Conservation (phyloP, 2,329 filamentous ascomycete species). For the Penicillium sp. region DNA sequence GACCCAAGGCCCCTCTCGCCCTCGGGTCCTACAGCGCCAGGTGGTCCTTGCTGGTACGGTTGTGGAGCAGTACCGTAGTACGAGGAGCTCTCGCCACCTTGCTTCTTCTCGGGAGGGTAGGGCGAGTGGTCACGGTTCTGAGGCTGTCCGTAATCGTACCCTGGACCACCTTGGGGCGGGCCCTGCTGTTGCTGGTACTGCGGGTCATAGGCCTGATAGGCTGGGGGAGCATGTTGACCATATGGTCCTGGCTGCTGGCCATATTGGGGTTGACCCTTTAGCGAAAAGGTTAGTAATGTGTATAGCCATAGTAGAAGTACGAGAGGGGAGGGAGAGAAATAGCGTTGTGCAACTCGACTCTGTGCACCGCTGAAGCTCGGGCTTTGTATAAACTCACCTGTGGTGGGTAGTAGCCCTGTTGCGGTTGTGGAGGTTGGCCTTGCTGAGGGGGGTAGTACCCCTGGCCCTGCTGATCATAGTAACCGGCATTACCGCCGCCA, state of each 20-base stretch:
- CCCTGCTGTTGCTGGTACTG: constrained; percentile 12
- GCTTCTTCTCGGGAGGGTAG: constrained; percentile 28
- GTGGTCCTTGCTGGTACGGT: constrained; percentile 22
- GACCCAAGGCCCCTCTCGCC: constrained; percentile 23
- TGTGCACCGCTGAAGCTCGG: not conserved
- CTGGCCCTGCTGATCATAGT: constrained; percentile 25
- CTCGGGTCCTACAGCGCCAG: constrained; percentile 18
- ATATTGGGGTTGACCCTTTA: constrained; percentile 21
- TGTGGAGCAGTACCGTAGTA: constrained; percentile 30
- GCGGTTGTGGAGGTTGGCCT: constrained; percentile 21
- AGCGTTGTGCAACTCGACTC: not conserved
- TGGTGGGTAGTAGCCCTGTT: constrained; percentile 26
- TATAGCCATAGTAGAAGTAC: not conserved
- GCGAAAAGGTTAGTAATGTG: not conserved
- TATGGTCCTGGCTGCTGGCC: constrained; percentile 19
- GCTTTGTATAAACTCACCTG: constrained; percentile 21
- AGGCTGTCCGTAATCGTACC: constrained; percentile 22
- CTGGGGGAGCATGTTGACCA: constrained; percentile 4
- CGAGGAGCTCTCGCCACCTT: constrained; percentile 30
- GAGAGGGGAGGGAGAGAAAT: not conserved
- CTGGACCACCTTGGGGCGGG: constrained; percentile 15
- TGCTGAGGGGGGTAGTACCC: constrained; percentile 21
- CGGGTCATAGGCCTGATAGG: constrained; percentile 14
- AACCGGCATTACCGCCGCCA: constrained; percentile 14
- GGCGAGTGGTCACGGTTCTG: constrained; percentile 28